Percentiles rank a stretch among this genome's conserved stretches.
These are phyloP conservation scores for Diaporthe nobilis DNA, from an alignment of 2,329 filamentous ascomycete species.

Conservation along the genomic window DNA sequence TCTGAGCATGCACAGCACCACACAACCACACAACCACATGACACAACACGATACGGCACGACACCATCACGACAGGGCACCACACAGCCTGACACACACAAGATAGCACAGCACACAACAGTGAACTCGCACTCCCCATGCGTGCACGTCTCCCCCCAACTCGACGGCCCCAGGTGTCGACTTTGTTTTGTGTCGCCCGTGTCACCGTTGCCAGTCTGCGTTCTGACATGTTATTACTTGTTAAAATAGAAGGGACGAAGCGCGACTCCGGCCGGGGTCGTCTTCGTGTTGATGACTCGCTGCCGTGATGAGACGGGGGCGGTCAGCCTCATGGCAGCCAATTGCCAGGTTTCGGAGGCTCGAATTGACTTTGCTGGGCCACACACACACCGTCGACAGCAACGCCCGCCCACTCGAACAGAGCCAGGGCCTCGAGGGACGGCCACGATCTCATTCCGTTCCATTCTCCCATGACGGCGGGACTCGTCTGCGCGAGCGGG, in stretches of 20 bases:
- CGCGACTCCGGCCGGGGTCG: slow-evolving; percentile 4
- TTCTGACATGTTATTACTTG: slow-evolving; percentile 14
- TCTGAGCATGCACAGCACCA: background rate
- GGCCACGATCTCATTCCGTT: background rate
- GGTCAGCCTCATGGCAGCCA: slow-evolving; percentile 29
- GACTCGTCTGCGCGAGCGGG: slow-evolving; percentile 3
- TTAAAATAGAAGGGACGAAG: slow-evolving; percentile 11
- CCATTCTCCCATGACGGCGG: slow-evolving; percentile 4
- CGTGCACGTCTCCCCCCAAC: background rate
- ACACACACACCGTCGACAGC: slow-evolving; percentile 9
- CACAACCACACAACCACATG: slow-evolving; percentile 8
- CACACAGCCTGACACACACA: slow-evolving; percentile 10
- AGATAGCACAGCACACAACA: background rate
- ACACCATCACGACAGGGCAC: slow-evolving; percentile 12
- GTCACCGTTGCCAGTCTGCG: background rate
- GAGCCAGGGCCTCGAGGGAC: background rate
- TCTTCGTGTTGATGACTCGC: slow-evolving; percentile 32
- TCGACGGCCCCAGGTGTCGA: background rate
- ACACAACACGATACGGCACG: slow-evolving; percentile 14
- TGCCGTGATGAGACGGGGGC: slow-evolving; percentile 16
- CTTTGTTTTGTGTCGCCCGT: slow-evolving; percentile 3
- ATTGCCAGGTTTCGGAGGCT: slow-evolving; percentile 10
- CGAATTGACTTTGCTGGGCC: slow-evolving; percentile 16
- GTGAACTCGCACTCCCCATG: background rate
- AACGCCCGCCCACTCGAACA: background rate